A percentile compares a stretch with the other conserved stretches of the same genome.
Conservation (phyloP, 805 yeast genomes). For the Ogataea methanolica region DNA sequence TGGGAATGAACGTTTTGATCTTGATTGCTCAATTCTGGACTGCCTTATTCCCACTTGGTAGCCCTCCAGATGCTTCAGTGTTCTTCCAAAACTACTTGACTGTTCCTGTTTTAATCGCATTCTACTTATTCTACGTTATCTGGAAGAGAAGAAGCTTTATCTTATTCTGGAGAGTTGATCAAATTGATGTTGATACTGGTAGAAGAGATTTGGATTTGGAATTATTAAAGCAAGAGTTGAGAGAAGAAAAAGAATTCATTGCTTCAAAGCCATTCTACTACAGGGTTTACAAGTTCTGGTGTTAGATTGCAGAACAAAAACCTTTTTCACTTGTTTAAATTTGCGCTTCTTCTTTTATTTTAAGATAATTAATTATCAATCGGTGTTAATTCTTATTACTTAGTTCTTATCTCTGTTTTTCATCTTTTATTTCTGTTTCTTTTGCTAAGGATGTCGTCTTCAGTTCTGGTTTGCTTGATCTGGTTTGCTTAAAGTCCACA, state of each 20-base stretch:
- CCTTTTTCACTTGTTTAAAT: too few relatives aligned
- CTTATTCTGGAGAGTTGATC: conserved; percentile 38
- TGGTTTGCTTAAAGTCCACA: too few relatives aligned
- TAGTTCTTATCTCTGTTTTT: too few relatives aligned
- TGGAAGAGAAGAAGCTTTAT: conserved; percentile 44
- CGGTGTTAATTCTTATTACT: too few relatives aligned
- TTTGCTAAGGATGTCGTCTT: too few relatives aligned
- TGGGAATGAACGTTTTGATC: conserved; percentile 51
- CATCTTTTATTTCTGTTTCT: too few relatives aligned
- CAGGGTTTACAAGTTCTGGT: conserved; percentile 56
- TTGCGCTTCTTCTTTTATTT: too few relatives aligned
- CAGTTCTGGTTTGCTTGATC: too few relatives aligned
- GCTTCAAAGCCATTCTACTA: conserved; percentile 41
- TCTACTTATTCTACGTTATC: conserved; percentile 32
- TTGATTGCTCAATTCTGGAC: conserved; percentile 79
- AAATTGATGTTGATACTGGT: conserved; percentile 61
- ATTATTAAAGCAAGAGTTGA: conserved; percentile 48
- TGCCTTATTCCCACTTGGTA: conserved; percentile 67
- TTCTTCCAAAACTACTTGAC: conserved; percentile 70
- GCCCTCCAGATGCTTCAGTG: conserved; percentile 42
- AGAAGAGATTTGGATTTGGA: conserved; percentile 58
- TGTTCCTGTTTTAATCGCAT: conserved; percentile 53
- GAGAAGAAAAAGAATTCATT: conserved; percentile 50
- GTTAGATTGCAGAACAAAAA: conserved; percentile 27
- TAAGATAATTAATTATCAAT: too few relatives aligned